Evolutionary conservation across 2,329 filamentous ascomycete species (phyloP).

Genomic region (Aspergillus awamori): DNA sequence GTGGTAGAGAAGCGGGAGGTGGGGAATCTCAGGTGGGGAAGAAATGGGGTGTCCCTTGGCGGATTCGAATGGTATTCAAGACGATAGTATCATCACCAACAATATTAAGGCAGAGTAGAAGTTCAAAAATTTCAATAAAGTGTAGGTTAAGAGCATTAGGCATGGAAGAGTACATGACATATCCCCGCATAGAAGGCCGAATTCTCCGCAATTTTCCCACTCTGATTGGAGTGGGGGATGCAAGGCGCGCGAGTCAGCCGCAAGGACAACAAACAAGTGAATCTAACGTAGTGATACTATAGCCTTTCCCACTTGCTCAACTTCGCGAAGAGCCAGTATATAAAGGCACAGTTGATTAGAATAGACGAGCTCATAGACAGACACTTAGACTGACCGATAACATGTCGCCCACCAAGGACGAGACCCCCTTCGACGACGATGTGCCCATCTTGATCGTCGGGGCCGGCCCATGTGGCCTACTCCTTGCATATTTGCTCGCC

Average conservation of each 20-base stretch:
- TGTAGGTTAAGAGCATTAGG: not conserved
- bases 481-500: conserved; percentile 6
- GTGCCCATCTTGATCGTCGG: conserved; percentile 3
- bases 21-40: too few species aligned
- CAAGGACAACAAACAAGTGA: not conserved
- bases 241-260: not conserved
- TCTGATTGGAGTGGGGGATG: not conserved
- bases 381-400: not conserved
- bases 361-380: not conserved
- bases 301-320: not conserved
- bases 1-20: too few species aligned
- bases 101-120: too few species aligned
- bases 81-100: too few species aligned
- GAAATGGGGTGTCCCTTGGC: too few species aligned
- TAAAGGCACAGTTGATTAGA: not conserved
- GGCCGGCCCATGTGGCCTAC: conserved; percentile 4
- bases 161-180: not conserved
- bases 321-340: not conserved
- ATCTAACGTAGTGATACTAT: not conserved
- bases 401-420: conserved; percentile 2
- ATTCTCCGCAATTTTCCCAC: not conserved
- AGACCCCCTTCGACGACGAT: not conserved
- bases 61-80: too few species aligned
- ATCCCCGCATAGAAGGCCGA: not conserved
- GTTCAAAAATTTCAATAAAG: not conserved